Evolutionary conservation across 2,329 filamentous ascomycete genomes (phyloP), one percentile per base, ranked within the genome.

Genomic region (Stagonosporopsis rhizophila): DNA sequence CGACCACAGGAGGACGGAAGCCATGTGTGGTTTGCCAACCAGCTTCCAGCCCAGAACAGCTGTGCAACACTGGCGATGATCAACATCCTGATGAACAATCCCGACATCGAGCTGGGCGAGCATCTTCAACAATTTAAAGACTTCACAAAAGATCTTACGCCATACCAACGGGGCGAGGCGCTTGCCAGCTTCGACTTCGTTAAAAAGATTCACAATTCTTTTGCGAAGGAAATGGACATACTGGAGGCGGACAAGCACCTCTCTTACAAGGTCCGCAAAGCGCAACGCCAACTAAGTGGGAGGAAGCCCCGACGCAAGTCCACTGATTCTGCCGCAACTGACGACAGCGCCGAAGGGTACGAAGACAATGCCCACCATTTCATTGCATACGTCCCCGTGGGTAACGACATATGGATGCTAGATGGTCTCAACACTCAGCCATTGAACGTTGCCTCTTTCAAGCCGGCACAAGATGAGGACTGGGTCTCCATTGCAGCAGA

Each of bases 11-110:
- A 83, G 59, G 88, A 85, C 60, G 87, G 87, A 0, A 79, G 85
- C 3, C 79, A 86, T 27, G 80, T 98, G 17, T 99, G 95, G 94
- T 98, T 97, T 74, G 92, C 93, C 25, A 97, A 97, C 69, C 94
- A 96, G 79, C 89, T 91, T 42, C 73, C 72, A 5, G 70, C 66
- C 12, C 71, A 75, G 44, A 96, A 96, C 75, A 89, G 92, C 23
- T 99, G 95, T 76, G 95, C 92, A 19, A 95, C 91, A n/a, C 86
- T 97, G 41, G 92, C 95, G 3, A 81, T 98, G 63, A 83, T 97
- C 66, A 98, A 98, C 68, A 96, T 97, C 58, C 80, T 96, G 70
- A 96, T 96, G 85, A 98, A 98, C 71, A 83, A 87, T 22, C 27
- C 42, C 0, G 81, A 80, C 0, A 76, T 92, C 3, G 78, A 86